Conservation (phyloP, 176 grass and related monocot species). For the Oryza glaberrima region DNA sequence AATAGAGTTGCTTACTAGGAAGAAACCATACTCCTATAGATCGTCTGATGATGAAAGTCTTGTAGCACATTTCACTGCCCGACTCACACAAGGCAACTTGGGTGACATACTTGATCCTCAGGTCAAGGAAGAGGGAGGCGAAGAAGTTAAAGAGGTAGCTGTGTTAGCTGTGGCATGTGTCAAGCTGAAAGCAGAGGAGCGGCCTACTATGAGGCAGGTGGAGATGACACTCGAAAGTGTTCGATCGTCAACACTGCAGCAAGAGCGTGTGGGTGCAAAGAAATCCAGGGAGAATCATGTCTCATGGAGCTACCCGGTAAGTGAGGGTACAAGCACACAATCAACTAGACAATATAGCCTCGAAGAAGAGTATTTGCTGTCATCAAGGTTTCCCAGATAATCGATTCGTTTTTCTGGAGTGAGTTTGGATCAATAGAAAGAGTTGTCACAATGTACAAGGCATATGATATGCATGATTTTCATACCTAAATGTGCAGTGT, state of each 20-base stretch:
- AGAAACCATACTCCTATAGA: slow-evolving; percentile 37
- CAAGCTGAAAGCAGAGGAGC: slow-evolving; percentile 27
- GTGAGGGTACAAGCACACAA: not conserved
- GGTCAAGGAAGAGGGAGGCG: not conserved
- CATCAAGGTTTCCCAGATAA: not conserved
- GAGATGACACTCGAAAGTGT: slow-evolving; percentile 21
- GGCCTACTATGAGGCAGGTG: slow-evolving; percentile 37
- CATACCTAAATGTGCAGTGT: too few relatives aligned
- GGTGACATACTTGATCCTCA: not conserved
- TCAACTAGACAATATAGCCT: not conserved
- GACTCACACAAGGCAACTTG: not conserved
- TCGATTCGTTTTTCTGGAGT: not conserved
- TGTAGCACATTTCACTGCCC: not conserved
- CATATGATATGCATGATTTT: too few relatives aligned
- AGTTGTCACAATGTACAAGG: too few relatives aligned
- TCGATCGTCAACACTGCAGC: not conserved
- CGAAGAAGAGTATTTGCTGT: slow-evolving; percentile 18
- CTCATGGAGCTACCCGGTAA: not conserved
- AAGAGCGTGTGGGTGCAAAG: not conserved
- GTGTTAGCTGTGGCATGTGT: slow-evolving; percentile 37
- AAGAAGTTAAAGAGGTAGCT: slow-evolving; percentile 15
- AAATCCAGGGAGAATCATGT: not conserved
- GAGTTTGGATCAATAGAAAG: too few relatives aligned
- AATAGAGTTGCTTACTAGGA: slow-evolving; percentile 55
- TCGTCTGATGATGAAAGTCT: not conserved